Evolutionary conservation across 345 rosid species (phyloP), one percentile per base, ranked within the genome.

Genomic region (Salix suchowensis): DNA sequence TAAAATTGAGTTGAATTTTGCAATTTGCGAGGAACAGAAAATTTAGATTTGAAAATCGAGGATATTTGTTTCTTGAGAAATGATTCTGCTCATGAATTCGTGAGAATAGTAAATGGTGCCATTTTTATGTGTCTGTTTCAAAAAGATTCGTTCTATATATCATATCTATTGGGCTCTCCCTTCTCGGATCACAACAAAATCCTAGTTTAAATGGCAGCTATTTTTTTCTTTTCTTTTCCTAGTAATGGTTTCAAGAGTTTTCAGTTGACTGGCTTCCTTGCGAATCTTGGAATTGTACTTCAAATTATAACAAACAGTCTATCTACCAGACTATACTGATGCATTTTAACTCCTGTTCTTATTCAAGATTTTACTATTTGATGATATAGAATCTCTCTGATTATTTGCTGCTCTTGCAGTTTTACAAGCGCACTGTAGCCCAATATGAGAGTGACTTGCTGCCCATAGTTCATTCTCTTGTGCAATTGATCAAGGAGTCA

Each of bases 361-460:
- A 14, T 58, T 58, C 26, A 58, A 11, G 64, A 9, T 58, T 58
- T 23, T 24, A 1, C 62, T 9, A 23, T 58, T 58, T 58, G 64
- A 23, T 10, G 2, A 23, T 58, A n/a, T 23, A 58, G 24, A 58
- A 4, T 58, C n/a, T 58, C 23, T 13, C 64, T 58, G 28, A 58
- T n/a, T 58, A n/a, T 58, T n/a, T 23, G 15, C 28, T 58, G 1
- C 28, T 58, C 23, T 58, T 82, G 80, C 89, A 93, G 98, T 84
- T 80, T 71, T 85, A 81, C 68, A 95, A 84, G 79, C 88, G 77
- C 78, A 78, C 92, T 0, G 76, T 84, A 77, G 77, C 89, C 68
- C 93, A 84, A 71, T 84, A 80, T 23, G 97, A 91, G 86, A 84
- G 77, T 32, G 94, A 93, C 72, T 79, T 93, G 86, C 81, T 83